These are phyloP conservation scores for Parmales sp. DNA, from an alignment of 108 stramenopile genomes.

Conservation along the genomic window DNA sequence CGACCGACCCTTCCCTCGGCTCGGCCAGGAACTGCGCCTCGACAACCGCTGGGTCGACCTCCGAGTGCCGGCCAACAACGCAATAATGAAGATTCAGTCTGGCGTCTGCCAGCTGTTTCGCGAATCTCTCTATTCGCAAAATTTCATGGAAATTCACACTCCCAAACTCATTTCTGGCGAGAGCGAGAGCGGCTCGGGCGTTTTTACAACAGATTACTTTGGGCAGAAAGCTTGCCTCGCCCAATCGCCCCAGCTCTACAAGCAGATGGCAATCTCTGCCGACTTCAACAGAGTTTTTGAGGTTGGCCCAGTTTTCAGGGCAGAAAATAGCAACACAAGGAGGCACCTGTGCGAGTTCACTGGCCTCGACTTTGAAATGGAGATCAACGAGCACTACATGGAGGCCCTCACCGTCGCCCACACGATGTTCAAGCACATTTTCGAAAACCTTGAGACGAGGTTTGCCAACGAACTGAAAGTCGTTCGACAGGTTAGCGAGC, in stretches of 20 bases:
- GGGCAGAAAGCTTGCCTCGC: constrained; percentile 88
- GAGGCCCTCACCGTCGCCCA: constrained; percentile 86
- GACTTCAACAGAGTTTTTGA: constrained; percentile 88
- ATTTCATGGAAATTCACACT: constrained; percentile 87
- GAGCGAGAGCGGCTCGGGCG: constrained; percentile 87
- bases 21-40: constrained; percentile 75
- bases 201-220: constrained; percentile 94
- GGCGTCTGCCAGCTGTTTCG: constrained; percentile 84
- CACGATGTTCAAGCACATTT: constrained; percentile 86
- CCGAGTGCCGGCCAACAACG: constrained; percentile 89
- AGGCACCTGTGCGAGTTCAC: constrained; percentile 93
- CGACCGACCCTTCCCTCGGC: constrained; percentile 83
- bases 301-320: constrained; percentile 91
- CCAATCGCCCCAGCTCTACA: constrained; percentile 95
- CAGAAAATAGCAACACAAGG: constrained; percentile 88
- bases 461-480: constrained; percentile 65
- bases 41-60: constrained; percentile 93
- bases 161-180: constrained; percentile 93
- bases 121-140: constrained; percentile 77
- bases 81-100: constrained; percentile 81
- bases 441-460: constrained; percentile 73
- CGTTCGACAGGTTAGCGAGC: no score
- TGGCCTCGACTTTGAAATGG: constrained; percentile 93
- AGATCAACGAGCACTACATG: constrained; percentile 88
- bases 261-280: constrained; percentile 94